Conservation (phyloP, 768 basidiomycete species). For the Lanmaoa pseudosensibilis region DNA sequence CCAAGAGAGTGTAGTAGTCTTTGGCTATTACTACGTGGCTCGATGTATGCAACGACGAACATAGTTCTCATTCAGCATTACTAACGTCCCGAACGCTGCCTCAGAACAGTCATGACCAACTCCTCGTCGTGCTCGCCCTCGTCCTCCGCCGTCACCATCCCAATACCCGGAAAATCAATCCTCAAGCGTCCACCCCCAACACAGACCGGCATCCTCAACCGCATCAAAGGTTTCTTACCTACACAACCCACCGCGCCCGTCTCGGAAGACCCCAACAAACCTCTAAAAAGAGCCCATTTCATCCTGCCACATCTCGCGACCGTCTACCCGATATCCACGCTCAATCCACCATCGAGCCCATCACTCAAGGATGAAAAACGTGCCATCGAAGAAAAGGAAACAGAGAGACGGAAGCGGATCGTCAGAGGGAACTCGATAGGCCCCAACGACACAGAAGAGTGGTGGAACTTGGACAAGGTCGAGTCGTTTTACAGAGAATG, state of each 20-base stretch:
- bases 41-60: neutral
- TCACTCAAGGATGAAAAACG: conserved; percentile 78
- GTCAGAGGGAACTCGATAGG: conserved; percentile 53
- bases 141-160: conserved; percentile 79
- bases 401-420: conserved; percentile 63
- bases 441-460: conserved; percentile 48
- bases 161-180: conserved; percentile 77
- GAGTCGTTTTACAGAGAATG: conserved; percentile 87
- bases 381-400: conserved; percentile 74
- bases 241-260: conserved; percentile 40
- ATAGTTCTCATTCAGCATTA: neutral
- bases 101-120: conserved; percentile 20
- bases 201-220: conserved; percentile 68
- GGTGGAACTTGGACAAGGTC: conserved; percentile 86
- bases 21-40: neutral
- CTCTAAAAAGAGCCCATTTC: conserved; percentile 88
- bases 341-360: conserved; percentile 81
- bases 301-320: conserved; percentile 83
- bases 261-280: conserved; percentile 49
- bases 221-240: conserved; percentile 73
- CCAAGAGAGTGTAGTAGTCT: too few relatives aligned
- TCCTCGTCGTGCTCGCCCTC: conserved; percentile 62
- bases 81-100: neutral
- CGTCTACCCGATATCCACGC: conserved; percentile 85
- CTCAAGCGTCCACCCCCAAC: conserved; percentile 72